These are phyloP conservation scores for Mrakia gelida DNA, from an alignment of 768 basidiomycete genomes.

Conservation along the genomic window DNA sequence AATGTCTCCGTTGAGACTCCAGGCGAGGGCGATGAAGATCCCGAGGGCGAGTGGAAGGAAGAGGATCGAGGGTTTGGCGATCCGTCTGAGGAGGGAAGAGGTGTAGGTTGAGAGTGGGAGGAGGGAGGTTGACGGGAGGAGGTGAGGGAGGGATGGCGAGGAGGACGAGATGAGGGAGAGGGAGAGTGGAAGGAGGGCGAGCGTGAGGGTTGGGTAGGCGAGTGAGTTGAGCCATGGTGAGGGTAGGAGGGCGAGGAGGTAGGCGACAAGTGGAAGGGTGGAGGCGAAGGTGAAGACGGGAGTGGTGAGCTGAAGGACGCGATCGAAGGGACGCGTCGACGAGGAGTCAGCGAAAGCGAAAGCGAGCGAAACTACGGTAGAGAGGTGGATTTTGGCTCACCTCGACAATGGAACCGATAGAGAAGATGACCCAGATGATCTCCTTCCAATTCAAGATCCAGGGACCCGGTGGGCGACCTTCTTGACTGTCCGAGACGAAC, in stretches of 20 bases:
- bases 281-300: not conserved
- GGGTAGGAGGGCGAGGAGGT: not conserved
- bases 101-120: constrained; percentile 11
- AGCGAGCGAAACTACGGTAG: not conserved
- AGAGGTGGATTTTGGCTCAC: not conserved
- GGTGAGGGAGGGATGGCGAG: not conserved
- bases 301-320: not conserved
- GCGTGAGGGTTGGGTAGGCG: constrained; percentile 5
- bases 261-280: not conserved
- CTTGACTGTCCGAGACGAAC: not conserved
- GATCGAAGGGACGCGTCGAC: not conserved
- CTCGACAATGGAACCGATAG: not conserved
- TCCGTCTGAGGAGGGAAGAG: not conserved
- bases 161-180: constrained; percentile 5
- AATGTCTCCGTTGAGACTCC: constrained; percentile 14
- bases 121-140: not conserved
- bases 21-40: not conserved
- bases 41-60: not conserved
- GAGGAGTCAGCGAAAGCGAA: not conserved
- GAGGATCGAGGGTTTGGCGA: not conserved
- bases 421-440: not conserved
- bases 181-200: constrained; percentile 1
- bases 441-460: not conserved
- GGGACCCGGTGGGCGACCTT: not conserved
- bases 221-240: not conserved